Conservation (phyloP, 306 rosid genomes). For the Trifolium pratense region DNA sequence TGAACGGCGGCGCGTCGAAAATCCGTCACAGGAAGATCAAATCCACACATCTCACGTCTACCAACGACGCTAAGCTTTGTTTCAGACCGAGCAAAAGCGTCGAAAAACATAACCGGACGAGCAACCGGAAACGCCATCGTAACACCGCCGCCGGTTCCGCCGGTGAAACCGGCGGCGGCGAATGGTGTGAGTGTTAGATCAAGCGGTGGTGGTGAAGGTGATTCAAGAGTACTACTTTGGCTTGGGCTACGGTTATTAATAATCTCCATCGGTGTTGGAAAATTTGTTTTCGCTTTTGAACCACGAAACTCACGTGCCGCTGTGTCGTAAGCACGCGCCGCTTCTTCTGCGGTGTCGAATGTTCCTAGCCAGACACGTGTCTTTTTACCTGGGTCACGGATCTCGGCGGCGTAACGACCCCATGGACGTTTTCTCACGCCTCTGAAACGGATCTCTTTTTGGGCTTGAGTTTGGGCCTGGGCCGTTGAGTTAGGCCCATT, state of each 20-base stretch:
- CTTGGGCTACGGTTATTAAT: conserved; percentile 54
- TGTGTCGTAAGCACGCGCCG: conserved; percentile 81
- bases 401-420: conserved; percentile 97
- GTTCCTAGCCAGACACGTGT: conserved; percentile 93
- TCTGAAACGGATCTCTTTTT: conserved; percentile 72
- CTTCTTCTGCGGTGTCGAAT: conserved; percentile 81
- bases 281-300: conserved; percentile 75
- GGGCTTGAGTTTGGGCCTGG: not conserved
- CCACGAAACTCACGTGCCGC: conserved; percentile 90
- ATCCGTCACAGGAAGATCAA: conserved; percentile 32
- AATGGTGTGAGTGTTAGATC: conserved; percentile 50
- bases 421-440: conserved; percentile 90
- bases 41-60: conserved; percentile 51
- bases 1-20: conserved; percentile 34
- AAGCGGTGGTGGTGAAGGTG: conserved; percentile 50
- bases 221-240: conserved; percentile 71
- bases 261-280: conserved; percentile 50
- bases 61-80: not conserved
- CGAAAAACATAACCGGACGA: conserved; percentile 59
- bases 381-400: conserved; percentile 86
- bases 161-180: not conserved
- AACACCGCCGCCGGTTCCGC: not conserved
- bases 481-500: conserved; percentile 10
- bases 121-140: conserved; percentile 36
- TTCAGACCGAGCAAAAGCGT: conserved; percentile 58